phyloP scores from a whole-genome alignment of 352 stramenopile genomes.

The Pythium monospermum region DNA sequence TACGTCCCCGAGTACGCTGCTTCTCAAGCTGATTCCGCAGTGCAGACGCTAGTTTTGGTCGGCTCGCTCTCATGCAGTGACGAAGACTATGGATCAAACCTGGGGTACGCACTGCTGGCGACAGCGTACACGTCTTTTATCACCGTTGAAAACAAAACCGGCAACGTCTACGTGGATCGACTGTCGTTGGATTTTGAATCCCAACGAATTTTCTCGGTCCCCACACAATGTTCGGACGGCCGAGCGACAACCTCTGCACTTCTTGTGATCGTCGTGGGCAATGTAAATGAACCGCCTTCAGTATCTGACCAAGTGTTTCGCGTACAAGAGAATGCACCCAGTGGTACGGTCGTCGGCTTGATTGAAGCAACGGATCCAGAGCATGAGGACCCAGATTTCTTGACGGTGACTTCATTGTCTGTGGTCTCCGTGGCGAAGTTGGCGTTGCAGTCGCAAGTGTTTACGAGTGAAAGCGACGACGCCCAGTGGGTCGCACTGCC shows the following conservation, averaged over 20 bases:
- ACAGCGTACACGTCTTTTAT: slow-evolving; percentile 28
- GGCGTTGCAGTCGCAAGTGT: slow-evolving; percentile 6
- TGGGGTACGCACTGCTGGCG: slow-evolving; percentile 25
- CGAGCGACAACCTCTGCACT: slow-evolving; percentile 5
- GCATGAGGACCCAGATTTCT: slow-evolving; percentile 16
- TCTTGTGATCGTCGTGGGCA: slow-evolving; percentile 28
- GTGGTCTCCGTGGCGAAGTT: background rate
- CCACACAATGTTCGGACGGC: slow-evolving; percentile 36
- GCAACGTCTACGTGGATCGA: slow-evolving; percentile 35
- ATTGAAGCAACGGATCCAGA: slow-evolving; percentile 20
- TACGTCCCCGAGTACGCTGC: slow-evolving; percentile 9
- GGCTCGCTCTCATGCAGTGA: slow-evolving; percentile 42
- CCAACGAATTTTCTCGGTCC: slow-evolving; percentile 23
- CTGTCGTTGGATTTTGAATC: slow-evolving; percentile 44
- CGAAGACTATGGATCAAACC: slow-evolving; percentile 35
- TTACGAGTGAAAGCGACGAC: slow-evolving; percentile 13
- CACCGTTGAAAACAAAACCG: slow-evolving; percentile 34
- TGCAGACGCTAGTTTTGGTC: slow-evolving; percentile 20
- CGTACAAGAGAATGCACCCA: slow-evolving; percentile 29
- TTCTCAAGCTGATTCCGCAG: background rate
- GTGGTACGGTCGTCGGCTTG: slow-evolving; percentile 4
- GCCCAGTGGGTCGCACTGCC: slow-evolving; percentile 20
- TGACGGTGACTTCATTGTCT: slow-evolving; percentile 10
- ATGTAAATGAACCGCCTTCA: slow-evolving; percentile 46
- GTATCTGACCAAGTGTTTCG: slow-evolving; percentile 24